Base-by-base conservation (phyloP, 1,284 basidiomycete species). In the Malassezia japonica region DNA sequence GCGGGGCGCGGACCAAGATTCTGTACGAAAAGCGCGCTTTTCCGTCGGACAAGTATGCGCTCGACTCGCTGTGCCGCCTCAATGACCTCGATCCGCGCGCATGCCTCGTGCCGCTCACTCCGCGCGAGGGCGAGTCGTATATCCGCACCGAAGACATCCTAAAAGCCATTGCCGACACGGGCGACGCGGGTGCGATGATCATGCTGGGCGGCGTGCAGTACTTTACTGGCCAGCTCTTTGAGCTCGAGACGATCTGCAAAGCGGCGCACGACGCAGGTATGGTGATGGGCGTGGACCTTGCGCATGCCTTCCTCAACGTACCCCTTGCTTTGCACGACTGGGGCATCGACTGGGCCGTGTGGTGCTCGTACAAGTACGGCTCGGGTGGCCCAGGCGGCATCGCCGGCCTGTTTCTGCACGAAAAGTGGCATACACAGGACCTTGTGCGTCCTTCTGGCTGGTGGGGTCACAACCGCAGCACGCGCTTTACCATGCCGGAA, bases 191-290 rank as follows among this genome's bases (percentile, higher is more conserved):
- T 35, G 63, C 67, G 13, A 47, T 70, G 24, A 43, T 71, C 12
- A 55, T 71, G 41, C 60, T 71, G 16, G 61, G 62, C 28, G 65
- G 63, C 16, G 56, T 71, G 7, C 92, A 98, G 74, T 98, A 91
- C 77, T 96, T 95, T 75, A 92, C 89, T 10, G 94, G 91, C n/a
- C 91, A 98, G 75, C 81, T 79, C 73, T 96, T 98, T 75, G 84
- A 88, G 49, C 87, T 95, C 76, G 68, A 84, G 67, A 75, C 76
- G 21, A 85, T 99, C 67, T 88, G 89, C 13, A 79, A 78, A 54
- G 87, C 85, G 54, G 84, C 87, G n/a, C 64, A 59, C 45, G 56
- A 55, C 25, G 55, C 88, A 84, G 90, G 88, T 36, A 91, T 87
- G 60, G 80, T 91, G 50, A 86, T 88, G 63, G 92, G 90, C 39